Base-by-base conservation (phyloP, 2,329 filamentous ascomycete species). In the Aspergillus melleus region DNA sequence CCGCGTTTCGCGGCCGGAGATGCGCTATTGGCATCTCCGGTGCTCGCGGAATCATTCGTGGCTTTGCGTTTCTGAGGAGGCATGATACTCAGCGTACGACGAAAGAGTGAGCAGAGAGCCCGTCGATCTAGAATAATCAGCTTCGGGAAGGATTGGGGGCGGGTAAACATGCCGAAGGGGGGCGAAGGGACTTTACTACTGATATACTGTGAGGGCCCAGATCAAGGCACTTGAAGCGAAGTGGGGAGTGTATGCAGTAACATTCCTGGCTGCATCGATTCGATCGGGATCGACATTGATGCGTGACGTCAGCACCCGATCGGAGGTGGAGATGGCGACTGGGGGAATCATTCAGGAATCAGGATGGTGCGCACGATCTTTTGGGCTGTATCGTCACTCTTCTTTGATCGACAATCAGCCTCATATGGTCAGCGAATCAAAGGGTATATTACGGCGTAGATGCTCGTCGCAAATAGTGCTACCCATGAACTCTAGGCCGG, bases 41-140 rank as follows among this genome's bases (percentile, higher is more conserved):
- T n/a, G 64, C 30, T 14, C 36, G 12, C 16, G 36, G 36, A n/a
- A 6, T 42, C 14, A 8, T 16, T 56, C 32, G 66, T 57, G 3
- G 64, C 55, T 52, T 68, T 72, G 52, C 70, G 71, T 57, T 74
- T 74, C 32, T 49, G 52, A 0, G 65, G 58, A 16, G 50, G 50
- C 50, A 52, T 52, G 29, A 52, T 14, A 11, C 14, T 42, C 4
- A 12, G 36, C 36, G 14, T 42, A 16, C 36, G 14, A n/a, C 36
- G 16, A 42, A 16, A 42, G 36, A 42, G 36, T 14, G 30, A 12
- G 30, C 30, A 36, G 30, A 36, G 16, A n/a, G 8, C 14, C 6
- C 36, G 12, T n/a, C 36, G 36, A n/a, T 39, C 36, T 39, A 39
- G 16, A 39, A 14, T 16, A n/a, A 39, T n/a, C 36, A 39, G 36